A percentile compares a stretch with the other conserved stretches of the same genome.
phyloP scores from a whole-genome alignment of 164 flowering plant species.

The Chimonanthus praecox region DNA sequence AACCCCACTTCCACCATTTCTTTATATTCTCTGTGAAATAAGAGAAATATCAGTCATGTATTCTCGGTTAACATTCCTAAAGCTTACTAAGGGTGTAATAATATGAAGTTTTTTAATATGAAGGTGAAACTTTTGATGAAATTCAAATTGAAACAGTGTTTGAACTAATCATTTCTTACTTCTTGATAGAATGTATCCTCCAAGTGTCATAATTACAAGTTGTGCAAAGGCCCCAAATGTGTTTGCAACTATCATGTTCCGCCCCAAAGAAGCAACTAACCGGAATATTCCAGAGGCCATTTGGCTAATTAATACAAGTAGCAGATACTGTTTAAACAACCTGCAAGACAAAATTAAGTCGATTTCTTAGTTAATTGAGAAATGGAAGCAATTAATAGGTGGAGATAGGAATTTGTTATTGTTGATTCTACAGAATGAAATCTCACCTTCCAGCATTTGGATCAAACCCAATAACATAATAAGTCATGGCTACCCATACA shows the following conservation, averaged over 20 bases:
- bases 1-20: conserved; percentile 85
- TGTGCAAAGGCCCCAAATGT: conserved; percentile 4
- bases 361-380: background rate
- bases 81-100: too few relatives aligned
- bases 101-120: too few relatives aligned
- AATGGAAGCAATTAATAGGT: too few relatives aligned
- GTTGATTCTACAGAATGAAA: background rate
- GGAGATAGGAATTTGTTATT: too few relatives aligned
- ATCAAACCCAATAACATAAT: conserved; percentile 8
- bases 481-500: conserved; percentile 10
- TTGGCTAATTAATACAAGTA: background rate
- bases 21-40: conserved; percentile 2
- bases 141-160: background rate
- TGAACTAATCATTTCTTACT: background rate
- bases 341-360: background rate
- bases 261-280: background rate
- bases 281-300: conserved; percentile 8
- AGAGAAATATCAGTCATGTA: background rate
- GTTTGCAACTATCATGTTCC: conserved; percentile 10
- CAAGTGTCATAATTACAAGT: background rate
- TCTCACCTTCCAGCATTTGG: conserved; percentile 10
- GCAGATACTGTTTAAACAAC: conserved; percentile 1
- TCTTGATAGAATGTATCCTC: conserved; percentile 9
- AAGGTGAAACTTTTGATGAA: too few relatives aligned
- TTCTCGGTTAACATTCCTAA: too few relatives aligned